These are phyloP conservation scores for Colletotrichum graminicola DNA, from an alignment of 2,329 filamentous ascomycete species.

Conservation along the genomic window DNA sequence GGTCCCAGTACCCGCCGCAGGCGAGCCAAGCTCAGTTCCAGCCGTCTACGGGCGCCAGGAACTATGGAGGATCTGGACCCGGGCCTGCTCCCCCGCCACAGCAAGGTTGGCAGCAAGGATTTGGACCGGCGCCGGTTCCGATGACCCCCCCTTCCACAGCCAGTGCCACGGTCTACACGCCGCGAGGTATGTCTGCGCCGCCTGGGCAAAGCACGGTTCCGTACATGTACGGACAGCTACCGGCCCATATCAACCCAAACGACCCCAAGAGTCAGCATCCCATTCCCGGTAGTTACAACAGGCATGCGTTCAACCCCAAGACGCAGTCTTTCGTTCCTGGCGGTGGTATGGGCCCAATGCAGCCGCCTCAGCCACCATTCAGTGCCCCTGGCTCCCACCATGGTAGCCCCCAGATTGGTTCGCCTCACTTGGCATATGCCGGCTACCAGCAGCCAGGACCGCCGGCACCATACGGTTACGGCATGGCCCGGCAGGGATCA, in stretches of 20 bases:
- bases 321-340: conserved; percentile 89
- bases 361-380: conserved; percentile 61
- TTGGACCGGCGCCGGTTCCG: conserved; percentile 48
- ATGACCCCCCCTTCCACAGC: conserved; percentile 45
- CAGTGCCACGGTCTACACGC: conserved; percentile 46
- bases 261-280: conserved; percentile 84
- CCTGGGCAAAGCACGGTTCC: conserved; percentile 56
- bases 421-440: conserved; percentile 63
- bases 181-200: conserved; percentile 47
- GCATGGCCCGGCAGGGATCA: conserved; percentile 69
- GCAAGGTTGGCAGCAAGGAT: conserved; percentile 55
- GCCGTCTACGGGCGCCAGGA: conserved; percentile 49
- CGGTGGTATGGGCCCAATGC: conserved; percentile 61
- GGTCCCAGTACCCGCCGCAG: conserved; percentile 43
- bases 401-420: conserved; percentile 65
- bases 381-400: conserved; percentile 63
- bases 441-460: conserved; percentile 61
- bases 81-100: conserved; percentile 48
- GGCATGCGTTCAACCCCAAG: conserved; percentile 92
- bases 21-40: conserved; percentile 40
- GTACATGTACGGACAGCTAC: conserved; percentile 85
- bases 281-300: conserved; percentile 84
- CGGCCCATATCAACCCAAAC: conserved; percentile 75
- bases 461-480: conserved; percentile 64
- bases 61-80: conserved; percentile 52